Percentiles rank a stretch among this genome's conserved stretches.
These are phyloP conservation scores for Punica granatum DNA, from an alignment of 345 rosid species.

Conservation along the genomic window DNA sequence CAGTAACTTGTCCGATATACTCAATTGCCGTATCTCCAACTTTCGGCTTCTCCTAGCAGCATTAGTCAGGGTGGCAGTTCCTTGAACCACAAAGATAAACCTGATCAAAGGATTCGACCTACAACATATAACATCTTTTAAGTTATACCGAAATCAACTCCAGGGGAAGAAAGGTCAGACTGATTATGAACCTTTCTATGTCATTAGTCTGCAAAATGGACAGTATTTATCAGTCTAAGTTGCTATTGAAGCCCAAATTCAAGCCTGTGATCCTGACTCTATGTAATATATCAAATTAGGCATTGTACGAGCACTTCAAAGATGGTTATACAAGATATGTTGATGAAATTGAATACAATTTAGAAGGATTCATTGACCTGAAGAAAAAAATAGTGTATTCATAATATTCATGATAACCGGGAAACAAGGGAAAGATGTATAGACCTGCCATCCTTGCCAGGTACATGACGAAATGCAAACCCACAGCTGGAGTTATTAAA, in stretches of 20 bases:
- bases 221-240: constrained; percentile 10
- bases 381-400: not conserved
- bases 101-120: constrained; percentile 21
- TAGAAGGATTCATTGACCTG: not conserved
- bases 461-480: constrained; percentile 90
- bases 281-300: not conserved
- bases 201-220: constrained; percentile 44
- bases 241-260: not conserved
- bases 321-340: not conserved
- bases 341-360: too few species aligned
- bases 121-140: not conserved
- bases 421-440: not conserved
- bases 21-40: constrained; percentile 40
- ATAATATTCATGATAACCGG: not conserved
- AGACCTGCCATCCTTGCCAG: constrained; percentile 84
- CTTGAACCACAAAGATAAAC: constrained; percentile 72
- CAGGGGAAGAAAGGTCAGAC: not conserved
- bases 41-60: constrained; percentile 31
- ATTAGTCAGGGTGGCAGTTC: constrained; percentile 43
- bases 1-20: not conserved
- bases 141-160: not conserved
- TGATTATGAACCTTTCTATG: constrained; percentile 50
- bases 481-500: constrained; percentile 82
- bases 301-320: not conserved
- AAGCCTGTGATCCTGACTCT: not conserved